phyloP scores from a whole-genome alignment of 768 basidiomycete genomes.

The Kwoniella bestiolae region DNA sequence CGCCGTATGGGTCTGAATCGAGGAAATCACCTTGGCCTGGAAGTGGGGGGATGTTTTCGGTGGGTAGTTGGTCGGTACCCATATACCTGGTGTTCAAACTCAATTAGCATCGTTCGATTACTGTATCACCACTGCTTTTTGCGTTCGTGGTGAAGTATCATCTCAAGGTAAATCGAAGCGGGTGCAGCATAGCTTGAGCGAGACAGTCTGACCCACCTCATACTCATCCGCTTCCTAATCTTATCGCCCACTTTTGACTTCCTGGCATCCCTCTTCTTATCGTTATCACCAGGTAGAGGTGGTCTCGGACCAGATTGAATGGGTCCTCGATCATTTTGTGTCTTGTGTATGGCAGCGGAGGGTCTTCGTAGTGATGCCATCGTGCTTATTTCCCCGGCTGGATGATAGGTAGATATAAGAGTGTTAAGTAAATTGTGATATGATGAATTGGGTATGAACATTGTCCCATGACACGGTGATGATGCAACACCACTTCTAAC shows the following conservation, averaged over 20 bases:
- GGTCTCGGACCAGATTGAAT: constrained; percentile 18
- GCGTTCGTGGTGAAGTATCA: no score
- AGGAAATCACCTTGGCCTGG: constrained; percentile 40
- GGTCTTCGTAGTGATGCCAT: constrained; percentile 51
- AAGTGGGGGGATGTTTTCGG: constrained; percentile 22
- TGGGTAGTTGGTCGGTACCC: constrained; percentile 21
- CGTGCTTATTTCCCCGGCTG: not conserved
- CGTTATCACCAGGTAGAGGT: constrained; percentile 20
- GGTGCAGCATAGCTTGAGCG: not conserved
- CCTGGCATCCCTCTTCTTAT: constrained; percentile 47
- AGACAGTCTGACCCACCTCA: constrained; percentile 70
- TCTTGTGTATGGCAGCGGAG: constrained; percentile 33
- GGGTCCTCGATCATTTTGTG: constrained; percentile 7
- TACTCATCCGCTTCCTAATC: constrained; percentile 95
- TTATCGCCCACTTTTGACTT: constrained; percentile 74
- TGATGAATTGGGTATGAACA: no score
- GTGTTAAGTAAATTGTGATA: no score
- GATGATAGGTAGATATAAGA: no score
- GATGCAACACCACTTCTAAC: not conserved
- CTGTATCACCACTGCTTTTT: not conserved
- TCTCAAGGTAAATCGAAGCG: no score
- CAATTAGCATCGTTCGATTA: not conserved
- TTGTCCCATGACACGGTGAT: no score
- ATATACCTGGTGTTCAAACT: constrained; percentile 28
- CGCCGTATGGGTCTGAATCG: constrained; percentile 35